Conservation (phyloP, 2,329 filamentous ascomycete genomes). For the Cladosporium sp. region DNA sequence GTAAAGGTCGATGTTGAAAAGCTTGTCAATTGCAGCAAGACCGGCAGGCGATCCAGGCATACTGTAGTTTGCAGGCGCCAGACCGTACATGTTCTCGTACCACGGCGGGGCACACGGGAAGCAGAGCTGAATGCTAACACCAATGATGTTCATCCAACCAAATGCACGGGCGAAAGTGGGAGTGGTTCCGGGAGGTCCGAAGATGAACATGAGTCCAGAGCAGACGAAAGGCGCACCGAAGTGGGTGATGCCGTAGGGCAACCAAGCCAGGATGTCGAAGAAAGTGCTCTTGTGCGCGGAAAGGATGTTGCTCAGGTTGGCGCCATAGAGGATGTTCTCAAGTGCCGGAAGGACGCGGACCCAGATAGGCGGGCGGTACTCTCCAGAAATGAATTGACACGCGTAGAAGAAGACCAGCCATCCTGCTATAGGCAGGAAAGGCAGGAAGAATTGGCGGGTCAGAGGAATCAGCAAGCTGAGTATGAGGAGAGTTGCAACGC, state of each 20-base stretch:
- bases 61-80: slow-evolving; percentile 87
- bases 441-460: slow-evolving; percentile 86
- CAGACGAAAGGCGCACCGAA: slow-evolving; percentile 81
- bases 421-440: slow-evolving; percentile 76
- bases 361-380: slow-evolving; percentile 90
- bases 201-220: slow-evolving; percentile 77
- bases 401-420: slow-evolving; percentile 91
- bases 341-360: slow-evolving; percentile 89
- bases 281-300: slow-evolving; percentile 81
- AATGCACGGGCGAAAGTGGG: slow-evolving; percentile 83
- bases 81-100: slow-evolving; percentile 91
- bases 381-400: slow-evolving; percentile 83
- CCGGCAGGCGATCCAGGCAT: slow-evolving; percentile 88
- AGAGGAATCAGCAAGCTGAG: slow-evolving; percentile 73
- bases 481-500: slow-evolving; percentile 62
- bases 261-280: slow-evolving; percentile 84
- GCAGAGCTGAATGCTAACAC: slow-evolving; percentile 80
- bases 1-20: slow-evolving; percentile 90
- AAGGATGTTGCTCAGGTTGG: slow-evolving; percentile 92
- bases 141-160: slow-evolving; percentile 86
- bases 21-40: slow-evolving; percentile 78
- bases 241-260: slow-evolving; percentile 88
- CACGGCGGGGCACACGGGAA: slow-evolving; percentile 95
- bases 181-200: slow-evolving; percentile 77
- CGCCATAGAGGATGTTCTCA: slow-evolving; percentile 94